A percentile compares a stretch with the other conserved stretches of the same genome.
Evolutionary conservation across 1,139 yeast species (phyloP).

Genomic region (Candida sp.): DNA sequence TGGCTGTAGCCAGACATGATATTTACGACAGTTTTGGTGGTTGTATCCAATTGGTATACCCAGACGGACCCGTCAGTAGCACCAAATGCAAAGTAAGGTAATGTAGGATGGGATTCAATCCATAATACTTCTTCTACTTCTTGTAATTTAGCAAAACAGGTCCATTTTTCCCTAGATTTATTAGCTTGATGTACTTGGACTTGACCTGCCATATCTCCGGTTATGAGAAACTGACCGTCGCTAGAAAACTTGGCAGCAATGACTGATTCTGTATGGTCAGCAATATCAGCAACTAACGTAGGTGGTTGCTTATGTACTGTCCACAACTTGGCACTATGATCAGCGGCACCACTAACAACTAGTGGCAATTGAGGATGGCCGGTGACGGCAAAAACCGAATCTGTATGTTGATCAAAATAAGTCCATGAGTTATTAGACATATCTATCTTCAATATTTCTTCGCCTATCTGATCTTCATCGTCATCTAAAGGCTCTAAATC

Average conservation of each 20-base stretch:
- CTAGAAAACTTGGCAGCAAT: conserved; percentile 78
- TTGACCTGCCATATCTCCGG: conserved; percentile 95
- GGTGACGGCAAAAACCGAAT: conserved; percentile 75
- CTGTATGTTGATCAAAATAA: conserved; percentile 85
- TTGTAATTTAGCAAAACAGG: conserved; percentile 62
- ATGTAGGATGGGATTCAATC: conserved; percentile 73
- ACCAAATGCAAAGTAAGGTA: conserved; percentile 88
- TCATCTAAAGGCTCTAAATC: conserved; percentile 24
- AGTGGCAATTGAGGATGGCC: conserved; percentile 78
- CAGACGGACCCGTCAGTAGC: conserved; percentile 92
- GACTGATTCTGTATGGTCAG: conserved; percentile 85
- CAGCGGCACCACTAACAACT: conserved; percentile 82
- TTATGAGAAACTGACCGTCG: conserved; percentile 76
- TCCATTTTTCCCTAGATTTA: conserved; percentile 84
- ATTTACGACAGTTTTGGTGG: conserved; percentile 54
- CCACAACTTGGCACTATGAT: conserved; percentile 87
- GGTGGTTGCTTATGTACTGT: conserved; percentile 87
- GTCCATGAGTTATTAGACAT: conserved; percentile 85
- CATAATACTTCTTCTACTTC: conserved; percentile 82
- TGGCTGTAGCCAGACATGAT: conserved; percentile 81
- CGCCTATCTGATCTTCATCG: conserved; percentile 21
- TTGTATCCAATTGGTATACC: conserved; percentile 75
- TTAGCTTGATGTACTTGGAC: conserved; percentile 69
- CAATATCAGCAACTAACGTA: conserved; percentile 66
- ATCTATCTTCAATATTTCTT: conserved; percentile 48